These are phyloP conservation scores for Stentor roeselii DNA, from an alignment of 73 alveolate genomes.

Conservation along the genomic window DNA sequence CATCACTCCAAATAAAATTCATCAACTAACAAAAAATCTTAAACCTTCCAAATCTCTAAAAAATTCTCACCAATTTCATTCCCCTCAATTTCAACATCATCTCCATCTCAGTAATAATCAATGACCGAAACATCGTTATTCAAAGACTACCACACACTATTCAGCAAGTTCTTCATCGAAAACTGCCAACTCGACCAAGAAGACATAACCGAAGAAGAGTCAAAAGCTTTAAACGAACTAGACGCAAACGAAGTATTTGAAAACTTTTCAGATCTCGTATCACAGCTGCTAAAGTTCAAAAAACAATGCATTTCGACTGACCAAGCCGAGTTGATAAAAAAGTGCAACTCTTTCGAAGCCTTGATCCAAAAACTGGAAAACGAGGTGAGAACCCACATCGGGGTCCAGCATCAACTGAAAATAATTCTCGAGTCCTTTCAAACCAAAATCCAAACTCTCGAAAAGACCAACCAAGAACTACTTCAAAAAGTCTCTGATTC, in stretches of 20 bases:
- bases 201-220: background rate
- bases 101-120: too few relatives aligned
- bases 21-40: too few relatives aligned
- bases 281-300: background rate
- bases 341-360: slow-evolving; percentile 6
- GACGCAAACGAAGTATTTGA: background rate
- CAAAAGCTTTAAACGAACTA: background rate
- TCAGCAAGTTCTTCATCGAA: too few relatives aligned
- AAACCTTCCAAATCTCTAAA: too few relatives aligned
- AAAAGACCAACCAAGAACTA: too few relatives aligned
- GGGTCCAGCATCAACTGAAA: slow-evolving; percentile 41
- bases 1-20: too few relatives aligned
- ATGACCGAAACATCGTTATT: too few relatives aligned
- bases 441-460: slow-evolving; percentile 34
- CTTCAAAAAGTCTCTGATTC: too few relatives aligned
- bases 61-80: too few relatives aligned
- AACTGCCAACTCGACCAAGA: background rate
- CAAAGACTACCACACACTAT: too few relatives aligned
- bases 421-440: slow-evolving; percentile 34
- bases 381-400: slow-evolving; percentile 32
- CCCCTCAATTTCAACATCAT: too few relatives aligned
- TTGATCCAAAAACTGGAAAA: slow-evolving; percentile 37
- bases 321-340: background rate
- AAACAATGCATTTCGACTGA: background rate
- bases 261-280: background rate